Conservation (phyloP, 1,139 yeast genomes). For the Pichia sp. region DNA sequence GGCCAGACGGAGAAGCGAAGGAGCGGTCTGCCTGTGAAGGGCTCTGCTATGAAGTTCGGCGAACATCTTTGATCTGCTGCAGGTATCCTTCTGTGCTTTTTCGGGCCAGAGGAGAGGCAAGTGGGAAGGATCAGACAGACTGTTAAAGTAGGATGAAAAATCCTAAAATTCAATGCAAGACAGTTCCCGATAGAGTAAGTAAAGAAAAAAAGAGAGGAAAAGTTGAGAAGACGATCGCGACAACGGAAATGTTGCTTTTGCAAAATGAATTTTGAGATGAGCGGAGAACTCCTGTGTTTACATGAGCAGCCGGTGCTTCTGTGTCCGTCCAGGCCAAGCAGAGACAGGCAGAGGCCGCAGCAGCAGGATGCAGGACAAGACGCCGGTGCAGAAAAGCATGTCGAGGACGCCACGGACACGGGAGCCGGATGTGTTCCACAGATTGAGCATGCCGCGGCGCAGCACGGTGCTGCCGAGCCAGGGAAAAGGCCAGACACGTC, state of each 20-base stretch:
- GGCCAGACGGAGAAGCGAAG: neutral
- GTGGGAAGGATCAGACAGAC: too few relatives aligned
- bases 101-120: too few relatives aligned
- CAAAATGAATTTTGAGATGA: neutral
- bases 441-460: conserved; percentile 15
- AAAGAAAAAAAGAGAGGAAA: neutral
- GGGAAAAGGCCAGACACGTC: neutral
- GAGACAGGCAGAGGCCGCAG: neutral
- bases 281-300: neutral
- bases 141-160: neutral
- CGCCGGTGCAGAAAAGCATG: neutral
- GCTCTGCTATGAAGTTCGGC: neutral
- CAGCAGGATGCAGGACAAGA: neutral
- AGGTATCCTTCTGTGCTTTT: neutral
- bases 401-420: neutral
- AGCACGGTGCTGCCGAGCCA: conserved; percentile 5
- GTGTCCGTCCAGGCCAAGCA: neutral
- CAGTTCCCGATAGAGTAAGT: neutral
- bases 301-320: neutral
- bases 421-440: conserved; percentile 14
- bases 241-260: neutral
- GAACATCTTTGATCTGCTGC: neutral
- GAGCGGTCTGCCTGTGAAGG: neutral
- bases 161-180: neutral
- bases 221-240: neutral